Base-by-base conservation (phyloP, 2,329 filamentous ascomycete species). In the Arthrobotrys musiformis region DNA sequence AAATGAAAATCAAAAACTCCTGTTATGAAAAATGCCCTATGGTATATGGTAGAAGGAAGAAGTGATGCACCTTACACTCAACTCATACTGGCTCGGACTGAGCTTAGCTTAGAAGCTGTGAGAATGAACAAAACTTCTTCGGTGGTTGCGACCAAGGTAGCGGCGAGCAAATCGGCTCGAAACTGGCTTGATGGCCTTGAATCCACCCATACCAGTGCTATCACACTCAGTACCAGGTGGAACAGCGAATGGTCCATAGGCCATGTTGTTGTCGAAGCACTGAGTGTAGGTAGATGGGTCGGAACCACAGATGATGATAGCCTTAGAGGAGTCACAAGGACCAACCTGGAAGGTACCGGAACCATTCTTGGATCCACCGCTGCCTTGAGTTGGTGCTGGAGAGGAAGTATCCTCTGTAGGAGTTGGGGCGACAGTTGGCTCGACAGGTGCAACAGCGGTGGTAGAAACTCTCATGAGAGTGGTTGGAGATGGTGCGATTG, bases 221-320 rank as follows among this genome's bases (percentile, higher is more conserved):
- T 77, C 73, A 42, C 73, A 77, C 22, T 60, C 13, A 22, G 73
- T 77, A 11, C 73, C 73, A 35, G 73, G 73, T 60, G 73, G 73
- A 28, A 77, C 73, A 22, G 58, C 24, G 42, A 77, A 77, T 61
- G 73, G 73, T 19, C 73, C 73, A n/a, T 77, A 77, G 5, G 64
- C 73, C 64, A 70, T 70, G 30, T 63, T 63, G 60, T 77, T 67
- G 28, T 77, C 73, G 60, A 60, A 77, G 73, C 73, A 77, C 60
- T 77, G 73, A 35, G 60, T 77, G 42, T 77, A 77, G 13, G n/a
- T 70, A 17, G 64, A 48, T 8, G 50, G 60, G 17, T 77, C 52
- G 11, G 73, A 70, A 15, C 66, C 66, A 35, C 73, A 77, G 26
- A 77, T 67, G 66, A 77, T 77, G 52, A 70, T 70, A 40, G 35